A percentile compares a stretch with the other conserved stretches of the same genome.
Evolutionary conservation across 148 eudicot genomes (phyloP).

Genomic region (Amaranthus cruentus): DNA sequence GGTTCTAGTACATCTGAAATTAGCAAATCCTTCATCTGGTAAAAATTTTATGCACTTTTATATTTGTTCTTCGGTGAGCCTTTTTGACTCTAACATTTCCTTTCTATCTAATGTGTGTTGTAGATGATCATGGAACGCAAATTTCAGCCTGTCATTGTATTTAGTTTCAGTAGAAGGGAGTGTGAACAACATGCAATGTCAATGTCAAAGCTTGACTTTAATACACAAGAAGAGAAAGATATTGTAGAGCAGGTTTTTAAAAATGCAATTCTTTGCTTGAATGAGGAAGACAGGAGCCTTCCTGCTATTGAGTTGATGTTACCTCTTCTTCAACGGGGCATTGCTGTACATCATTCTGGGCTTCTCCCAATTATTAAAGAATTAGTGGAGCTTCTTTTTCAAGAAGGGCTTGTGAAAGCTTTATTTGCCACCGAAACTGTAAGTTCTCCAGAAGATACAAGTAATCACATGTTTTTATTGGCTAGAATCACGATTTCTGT

Average conservation of each 20-base stretch:
- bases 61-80: slow-evolving; percentile 1
- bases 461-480: not conserved
- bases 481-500: not conserved
- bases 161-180: slow-evolving; percentile 98
- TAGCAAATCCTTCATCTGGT: not conserved
- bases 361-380: slow-evolving; percentile 94
- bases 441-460: slow-evolving; percentile 16
- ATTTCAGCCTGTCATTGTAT: slow-evolving; percentile 95
- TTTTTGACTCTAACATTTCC: not conserved
- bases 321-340: slow-evolving; percentile 92
- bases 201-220: slow-evolving; percentile 94
- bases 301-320: slow-evolving; percentile 96
- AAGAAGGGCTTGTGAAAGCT: slow-evolving; percentile 97
- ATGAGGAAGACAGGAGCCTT: slow-evolving; percentile 83
- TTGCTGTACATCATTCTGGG: slow-evolving; percentile 99
- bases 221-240: slow-evolving; percentile 80
- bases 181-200: slow-evolving; percentile 99
- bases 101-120: not conserved
- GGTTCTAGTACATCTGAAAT: not conserved
- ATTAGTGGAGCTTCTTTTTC: slow-evolving; percentile 93
- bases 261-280: slow-evolving; percentile 79
- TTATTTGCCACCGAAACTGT: slow-evolving; percentile 99
- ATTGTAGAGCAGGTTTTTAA: slow-evolving; percentile 80
- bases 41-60: not conserved
- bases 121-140: slow-evolving; percentile 99